These are phyloP conservation scores for Stevia rebaudiana DNA, from an alignment of 140 eudicot species.

Conservation along the genomic window DNA sequence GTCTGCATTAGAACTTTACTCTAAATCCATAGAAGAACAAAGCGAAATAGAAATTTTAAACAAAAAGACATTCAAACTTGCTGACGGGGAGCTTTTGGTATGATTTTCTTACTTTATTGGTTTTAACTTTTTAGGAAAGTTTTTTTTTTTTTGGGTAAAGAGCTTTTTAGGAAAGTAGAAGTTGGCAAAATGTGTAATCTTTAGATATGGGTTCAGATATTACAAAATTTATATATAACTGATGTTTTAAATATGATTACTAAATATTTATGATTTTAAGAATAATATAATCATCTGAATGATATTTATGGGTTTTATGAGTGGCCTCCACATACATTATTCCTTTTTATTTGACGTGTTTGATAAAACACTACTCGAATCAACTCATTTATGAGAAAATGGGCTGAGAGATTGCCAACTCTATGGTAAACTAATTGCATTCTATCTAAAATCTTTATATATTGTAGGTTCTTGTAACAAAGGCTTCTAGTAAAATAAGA, in stretches of 20 bases:
- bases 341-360: background rate
- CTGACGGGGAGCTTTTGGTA: slow-evolving; percentile 73
- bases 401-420: slow-evolving; percentile 11
- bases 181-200: slow-evolving; percentile 1
- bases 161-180: slow-evolving; percentile 14
- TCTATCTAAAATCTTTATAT: slow-evolving; percentile 2
- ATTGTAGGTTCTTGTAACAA: slow-evolving; percentile 74
- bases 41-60: slow-evolving; percentile 38
- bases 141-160: too few relatives aligned
- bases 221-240: background rate
- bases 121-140: too few relatives aligned
- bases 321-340: background rate
- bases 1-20: slow-evolving; percentile 56
- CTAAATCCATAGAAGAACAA: slow-evolving; percentile 53
- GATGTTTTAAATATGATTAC: background rate
- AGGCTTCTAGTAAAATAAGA: slow-evolving; percentile 56
- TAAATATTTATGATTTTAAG: background rate
- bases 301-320: background rate
- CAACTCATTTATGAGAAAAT: background rate
- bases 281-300: background rate
- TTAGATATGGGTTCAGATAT: background rate
- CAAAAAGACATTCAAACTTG: slow-evolving; percentile 50
- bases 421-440: slow-evolving; percentile 2
- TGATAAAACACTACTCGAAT: background rate
- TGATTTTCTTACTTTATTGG: slow-evolving; percentile 21